Base-by-base conservation (phyloP, 257 asterid species). In the Forsythia suspensa region DNA sequence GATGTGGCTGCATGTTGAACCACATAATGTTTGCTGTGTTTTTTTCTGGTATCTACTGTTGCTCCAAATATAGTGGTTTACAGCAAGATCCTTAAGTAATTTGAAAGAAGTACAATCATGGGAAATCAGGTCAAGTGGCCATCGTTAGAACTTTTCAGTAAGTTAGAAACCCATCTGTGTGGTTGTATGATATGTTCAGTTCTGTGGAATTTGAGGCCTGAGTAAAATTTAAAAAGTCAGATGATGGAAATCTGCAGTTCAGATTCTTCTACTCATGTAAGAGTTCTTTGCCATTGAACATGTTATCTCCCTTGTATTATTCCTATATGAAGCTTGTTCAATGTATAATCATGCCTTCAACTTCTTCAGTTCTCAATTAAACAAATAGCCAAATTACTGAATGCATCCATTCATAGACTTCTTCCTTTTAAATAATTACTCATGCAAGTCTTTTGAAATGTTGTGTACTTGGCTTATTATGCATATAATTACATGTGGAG, bases 191-290 rank as follows among this genome's bases (percentile, higher is more conserved):
- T 72, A 76, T 80, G 86, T 83, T 74, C 81, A 81, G 83, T 77
- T 48, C 78, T 81, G 74, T 57, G 85, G 84, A 74, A 72, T 77
- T 55, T 75, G 79, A 77, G 82, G 73, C 75, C 82, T 75, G 85
- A 81, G 82, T 83, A 74, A 76, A 80, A 73, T 75, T 71, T 76
- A 34, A 75, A 21, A 71, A 77, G 71, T 83, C 84, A 73, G 89
- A 87, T 80, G 84, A 85, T 81, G 87, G 80, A 59, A 80, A 73
- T 79, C 86, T 81, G 72, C 87, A 51, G 68, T 67, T 77, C 76
- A 59, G 87, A 75, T 37, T 70, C 52, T 78, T 82, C 83, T 77
- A 72, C 72, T 82, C 87, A 79, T 72, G 91, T 87, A 87, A 87
- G 91, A 74, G 75, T 83, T 83, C 80, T 51, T 81, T 81, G 77